Evolutionary conservation across 139 green algal species (phyloP).

Genomic region (Coccomyxa sp.): DNA sequence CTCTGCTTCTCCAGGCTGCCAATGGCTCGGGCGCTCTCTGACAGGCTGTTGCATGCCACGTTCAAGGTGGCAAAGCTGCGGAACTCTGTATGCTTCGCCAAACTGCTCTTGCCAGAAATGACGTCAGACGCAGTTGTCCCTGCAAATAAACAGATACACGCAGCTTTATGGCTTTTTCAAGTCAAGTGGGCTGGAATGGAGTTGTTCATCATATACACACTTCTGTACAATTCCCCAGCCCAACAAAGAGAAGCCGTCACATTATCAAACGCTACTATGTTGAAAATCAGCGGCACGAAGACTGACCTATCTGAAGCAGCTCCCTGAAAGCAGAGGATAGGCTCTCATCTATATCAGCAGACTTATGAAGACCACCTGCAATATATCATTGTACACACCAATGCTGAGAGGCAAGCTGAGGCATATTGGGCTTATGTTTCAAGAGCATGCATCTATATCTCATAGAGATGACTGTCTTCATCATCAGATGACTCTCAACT

Average conservation of each 20-base stretch:
- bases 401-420: no score
- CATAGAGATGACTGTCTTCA: no score
- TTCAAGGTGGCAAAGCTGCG: conserved; percentile 17
- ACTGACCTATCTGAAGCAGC: conserved; percentile 10
- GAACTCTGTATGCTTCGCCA: conserved; percentile 6
- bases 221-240: neutral
- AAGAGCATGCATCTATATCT: no score
- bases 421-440: no score
- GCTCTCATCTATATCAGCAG: no score
- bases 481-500: no score
- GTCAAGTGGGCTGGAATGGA: no score
- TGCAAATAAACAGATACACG: neutral
- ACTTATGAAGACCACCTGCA: no score
- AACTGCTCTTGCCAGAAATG: neutral
- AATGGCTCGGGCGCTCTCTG: no score
- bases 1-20: no score
- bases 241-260: neutral
- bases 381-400: no score
- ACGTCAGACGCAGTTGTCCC: conserved; percentile 2
- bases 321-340: neutral
- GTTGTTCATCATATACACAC: neutral
- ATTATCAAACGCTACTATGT: neutral
- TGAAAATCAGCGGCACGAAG: neutral
- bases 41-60: conserved; percentile 7
- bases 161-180: no score